These are phyloP conservation scores for Ensete ventricosum DNA, from an alignment of 176 grass and related monocot genomes.

Conservation along the genomic window DNA sequence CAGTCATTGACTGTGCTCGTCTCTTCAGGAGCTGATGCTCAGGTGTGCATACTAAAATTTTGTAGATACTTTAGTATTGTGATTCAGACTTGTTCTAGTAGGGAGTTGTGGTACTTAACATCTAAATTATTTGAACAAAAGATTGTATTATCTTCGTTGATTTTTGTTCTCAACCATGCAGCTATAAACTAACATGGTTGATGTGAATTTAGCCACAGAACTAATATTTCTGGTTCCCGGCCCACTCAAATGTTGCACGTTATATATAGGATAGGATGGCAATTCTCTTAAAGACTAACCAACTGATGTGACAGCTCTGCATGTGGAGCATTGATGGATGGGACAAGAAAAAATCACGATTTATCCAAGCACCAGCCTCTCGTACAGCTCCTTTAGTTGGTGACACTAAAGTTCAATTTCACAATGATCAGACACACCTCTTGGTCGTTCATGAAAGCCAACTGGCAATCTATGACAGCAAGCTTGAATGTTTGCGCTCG, in stretches of 20 bases:
- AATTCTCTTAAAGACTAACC: too few species aligned
- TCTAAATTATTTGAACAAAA: too few species aligned
- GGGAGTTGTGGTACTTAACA: too few species aligned
- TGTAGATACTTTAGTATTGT: too few species aligned
- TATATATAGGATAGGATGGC: too few species aligned
- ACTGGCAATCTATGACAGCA: slow-evolving; percentile 79
- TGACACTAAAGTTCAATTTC: slow-evolving; percentile 94
- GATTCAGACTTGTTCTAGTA: too few species aligned
- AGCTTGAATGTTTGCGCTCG: slow-evolving; percentile 72
- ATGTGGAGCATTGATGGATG: slow-evolving; percentile 96
- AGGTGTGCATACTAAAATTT: slow-evolving; percentile 39
- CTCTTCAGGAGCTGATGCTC: slow-evolving; percentile 94
- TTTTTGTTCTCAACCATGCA: too few species aligned
- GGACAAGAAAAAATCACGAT: slow-evolving; percentile 92
- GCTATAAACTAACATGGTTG: slow-evolving; percentile 7
- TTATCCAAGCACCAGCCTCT: slow-evolving; percentile 56
- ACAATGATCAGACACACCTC: slow-evolving; percentile 93
- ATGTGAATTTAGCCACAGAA: too few species aligned
- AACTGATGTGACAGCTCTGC: slow-evolving; percentile 38
- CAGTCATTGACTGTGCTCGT: slow-evolving; percentile 84
- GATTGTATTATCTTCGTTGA: too few species aligned
- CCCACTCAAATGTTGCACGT: too few species aligned
- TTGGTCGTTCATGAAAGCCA: slow-evolving; percentile 90
- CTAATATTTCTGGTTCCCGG: too few species aligned
- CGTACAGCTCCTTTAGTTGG: slow-evolving; percentile 62